Percentiles rank a stretch among this genome's conserved stretches.
Evolutionary conservation across 2,329 filamentous ascomycete genomes (phyloP).

Genomic region (Davidsoniella eucalypti): DNA sequence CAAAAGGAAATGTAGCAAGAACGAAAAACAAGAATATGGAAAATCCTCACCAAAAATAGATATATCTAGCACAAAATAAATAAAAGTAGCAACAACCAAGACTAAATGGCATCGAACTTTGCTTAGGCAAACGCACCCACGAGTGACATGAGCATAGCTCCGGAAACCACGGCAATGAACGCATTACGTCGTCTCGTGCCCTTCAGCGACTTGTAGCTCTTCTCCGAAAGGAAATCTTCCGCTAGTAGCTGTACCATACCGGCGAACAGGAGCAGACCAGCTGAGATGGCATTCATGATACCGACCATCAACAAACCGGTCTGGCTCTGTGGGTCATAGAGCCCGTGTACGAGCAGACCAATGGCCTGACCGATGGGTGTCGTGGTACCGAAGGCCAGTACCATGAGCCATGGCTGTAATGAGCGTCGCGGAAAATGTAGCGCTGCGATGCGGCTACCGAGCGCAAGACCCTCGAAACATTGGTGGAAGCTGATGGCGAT

Average conservation of each 20-base stretch:
- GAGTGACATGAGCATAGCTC: slow-evolving; percentile 51
- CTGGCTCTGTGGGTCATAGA: slow-evolving; percentile 66
- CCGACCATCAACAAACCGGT: slow-evolving; percentile 67
- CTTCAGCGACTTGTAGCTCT: slow-evolving; percentile 51
- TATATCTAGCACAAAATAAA: slow-evolving; percentile 2
- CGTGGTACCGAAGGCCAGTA: slow-evolving; percentile 57
- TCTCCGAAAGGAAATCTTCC: slow-evolving; percentile 66
- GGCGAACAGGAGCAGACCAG: slow-evolving; percentile 65
- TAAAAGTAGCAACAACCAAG: background rate
- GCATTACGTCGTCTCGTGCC: slow-evolving; percentile 46
- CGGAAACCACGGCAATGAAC: slow-evolving; percentile 44
- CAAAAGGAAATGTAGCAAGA: background rate
- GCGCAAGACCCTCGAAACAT: slow-evolving; percentile 74
- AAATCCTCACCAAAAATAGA: background rate
- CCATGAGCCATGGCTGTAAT: slow-evolving; percentile 68
- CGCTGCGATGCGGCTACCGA: slow-evolving; percentile 67
- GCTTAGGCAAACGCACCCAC: slow-evolving; percentile 55
- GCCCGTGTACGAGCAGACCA: slow-evolving; percentile 56
- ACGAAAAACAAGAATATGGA: slow-evolving; percentile 14
- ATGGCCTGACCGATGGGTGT: slow-evolving; percentile 76
- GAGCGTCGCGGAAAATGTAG: slow-evolving; percentile 63
- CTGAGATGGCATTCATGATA: slow-evolving; percentile 74
- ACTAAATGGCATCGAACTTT: background rate
- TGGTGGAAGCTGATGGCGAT: slow-evolving; percentile 74
- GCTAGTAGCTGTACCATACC: slow-evolving; percentile 71